Evolutionary conservation across 2,329 filamentous ascomycete species (phyloP).

Genomic region (Pseudogymnoascus sp.): DNA sequence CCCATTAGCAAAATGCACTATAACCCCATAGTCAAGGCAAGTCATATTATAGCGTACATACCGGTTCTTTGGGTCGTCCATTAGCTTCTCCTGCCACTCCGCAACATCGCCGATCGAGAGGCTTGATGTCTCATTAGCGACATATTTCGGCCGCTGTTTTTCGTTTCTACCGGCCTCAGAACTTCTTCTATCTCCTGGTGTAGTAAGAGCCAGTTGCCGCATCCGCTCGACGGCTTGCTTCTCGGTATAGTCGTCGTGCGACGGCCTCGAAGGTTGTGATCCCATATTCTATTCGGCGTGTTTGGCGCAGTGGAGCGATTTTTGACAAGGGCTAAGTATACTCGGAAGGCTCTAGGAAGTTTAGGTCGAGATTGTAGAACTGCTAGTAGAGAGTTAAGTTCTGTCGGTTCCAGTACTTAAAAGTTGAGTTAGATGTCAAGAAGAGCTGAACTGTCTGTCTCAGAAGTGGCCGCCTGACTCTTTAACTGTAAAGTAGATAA

Average conservation of each 20-base stretch:
- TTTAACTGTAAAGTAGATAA: not conserved
- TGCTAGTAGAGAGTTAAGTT: not conserved
- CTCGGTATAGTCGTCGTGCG: not conserved
- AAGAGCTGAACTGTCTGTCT: not conserved
- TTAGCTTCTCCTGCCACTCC: conserved; percentile 54
- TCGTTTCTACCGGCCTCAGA: conserved; percentile 33
- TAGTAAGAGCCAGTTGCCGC: not conserved
- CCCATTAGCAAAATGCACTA: not conserved
- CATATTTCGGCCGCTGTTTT: conserved; percentile 13
- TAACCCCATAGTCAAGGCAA: not conserved
- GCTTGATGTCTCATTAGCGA: conserved; percentile 23
- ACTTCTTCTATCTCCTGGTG: not conserved
- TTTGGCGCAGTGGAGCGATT: not conserved
- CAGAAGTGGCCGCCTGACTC: not conserved
- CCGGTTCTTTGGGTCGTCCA: conserved; percentile 61
- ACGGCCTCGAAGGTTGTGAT: not conserved
- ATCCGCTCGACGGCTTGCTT: not conserved
- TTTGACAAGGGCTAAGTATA: not conserved
- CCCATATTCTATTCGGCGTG: not conserved
- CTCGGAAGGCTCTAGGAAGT: not conserved
- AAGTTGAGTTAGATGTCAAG: not conserved
- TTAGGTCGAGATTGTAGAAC: not conserved
- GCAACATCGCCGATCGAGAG: conserved; percentile 46
- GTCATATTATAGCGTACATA: conserved; percentile 25
- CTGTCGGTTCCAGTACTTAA: not conserved